Percentiles rank a stretch among this genome's conserved stretches.
These are phyloP conservation scores for Fraxinus floribunda DNA, from an alignment of 305 asterid species.

Conservation along the genomic window DNA sequence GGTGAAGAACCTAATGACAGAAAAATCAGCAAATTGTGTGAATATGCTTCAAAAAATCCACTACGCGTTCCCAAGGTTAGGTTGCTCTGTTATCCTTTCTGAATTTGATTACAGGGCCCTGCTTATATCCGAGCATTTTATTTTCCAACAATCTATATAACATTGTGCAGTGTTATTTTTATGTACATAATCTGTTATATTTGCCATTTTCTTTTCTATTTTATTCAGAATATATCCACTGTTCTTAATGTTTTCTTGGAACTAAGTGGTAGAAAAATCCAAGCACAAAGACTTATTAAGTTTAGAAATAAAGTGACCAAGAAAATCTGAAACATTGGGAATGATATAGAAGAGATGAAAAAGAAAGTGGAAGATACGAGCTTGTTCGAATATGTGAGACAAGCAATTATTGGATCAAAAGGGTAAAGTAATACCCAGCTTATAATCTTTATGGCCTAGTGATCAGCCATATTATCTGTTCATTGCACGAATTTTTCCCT, in stretches of 20 bases:
- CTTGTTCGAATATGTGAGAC: not conserved
- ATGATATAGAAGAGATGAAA: not conserved
- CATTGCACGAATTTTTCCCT: not conserved
- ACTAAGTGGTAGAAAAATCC: not conserved
- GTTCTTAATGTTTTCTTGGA: not conserved
- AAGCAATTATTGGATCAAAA: not conserved
- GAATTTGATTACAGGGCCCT: not conserved
- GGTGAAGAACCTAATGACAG: conserved; percentile 78
- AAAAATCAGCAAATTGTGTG: conserved; percentile 68
- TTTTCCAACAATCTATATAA: not conserved
- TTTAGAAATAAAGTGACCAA: not conserved
- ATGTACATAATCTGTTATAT: not conserved
- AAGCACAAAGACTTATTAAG: not conserved
- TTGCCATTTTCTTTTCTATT: not conserved
- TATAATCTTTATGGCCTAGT: not conserved
- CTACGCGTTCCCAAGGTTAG: conserved; percentile 79
- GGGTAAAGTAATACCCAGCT: not conserved
- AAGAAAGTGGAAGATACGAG: not conserved
- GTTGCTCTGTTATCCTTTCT: conserved; percentile 15
- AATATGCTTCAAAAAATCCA: conserved; percentile 76
- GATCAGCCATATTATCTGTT: not conserved
- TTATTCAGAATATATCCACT: not conserved
- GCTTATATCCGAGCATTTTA: not conserved
- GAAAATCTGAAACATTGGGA: not conserved
- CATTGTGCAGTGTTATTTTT: not conserved